These are phyloP conservation scores for Pichia sp. DNA, from an alignment of 1,139 yeast genomes.

Conservation along the genomic window DNA sequence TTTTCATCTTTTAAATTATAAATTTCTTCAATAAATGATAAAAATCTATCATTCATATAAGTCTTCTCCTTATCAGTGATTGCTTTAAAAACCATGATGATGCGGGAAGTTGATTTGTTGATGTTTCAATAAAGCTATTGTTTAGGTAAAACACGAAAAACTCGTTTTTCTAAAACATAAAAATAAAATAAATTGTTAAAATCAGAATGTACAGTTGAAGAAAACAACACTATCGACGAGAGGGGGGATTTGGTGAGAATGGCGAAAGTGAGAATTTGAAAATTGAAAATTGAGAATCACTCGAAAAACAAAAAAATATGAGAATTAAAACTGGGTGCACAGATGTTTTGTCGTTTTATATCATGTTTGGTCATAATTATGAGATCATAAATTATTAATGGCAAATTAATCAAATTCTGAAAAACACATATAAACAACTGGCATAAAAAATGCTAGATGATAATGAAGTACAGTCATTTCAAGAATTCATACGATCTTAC, in stretches of 20 bases:
- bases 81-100: constrained; percentile 1
- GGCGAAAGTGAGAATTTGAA: background rate
- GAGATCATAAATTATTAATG: no score
- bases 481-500: background rate
- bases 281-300: background rate
- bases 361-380: no score
- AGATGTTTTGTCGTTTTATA: no score
- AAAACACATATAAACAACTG: no score
- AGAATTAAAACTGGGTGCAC: no score
- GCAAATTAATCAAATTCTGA: background rate
- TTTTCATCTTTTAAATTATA: constrained; percentile 21
- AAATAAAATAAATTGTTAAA: background rate
- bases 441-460: background rate
- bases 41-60: constrained; percentile 17
- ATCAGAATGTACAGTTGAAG: background rate
- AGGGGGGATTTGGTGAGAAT: background rate
- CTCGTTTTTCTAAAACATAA: background rate
- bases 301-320: no score
- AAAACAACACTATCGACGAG: background rate
- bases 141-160: background rate
- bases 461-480: background rate
- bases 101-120: background rate
- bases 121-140: background rate
- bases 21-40: constrained; percentile 17
- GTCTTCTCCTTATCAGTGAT: constrained; percentile 20